Conservation (phyloP, 2,329 filamentous ascomycete species). For the Fusarium piperis region DNA sequence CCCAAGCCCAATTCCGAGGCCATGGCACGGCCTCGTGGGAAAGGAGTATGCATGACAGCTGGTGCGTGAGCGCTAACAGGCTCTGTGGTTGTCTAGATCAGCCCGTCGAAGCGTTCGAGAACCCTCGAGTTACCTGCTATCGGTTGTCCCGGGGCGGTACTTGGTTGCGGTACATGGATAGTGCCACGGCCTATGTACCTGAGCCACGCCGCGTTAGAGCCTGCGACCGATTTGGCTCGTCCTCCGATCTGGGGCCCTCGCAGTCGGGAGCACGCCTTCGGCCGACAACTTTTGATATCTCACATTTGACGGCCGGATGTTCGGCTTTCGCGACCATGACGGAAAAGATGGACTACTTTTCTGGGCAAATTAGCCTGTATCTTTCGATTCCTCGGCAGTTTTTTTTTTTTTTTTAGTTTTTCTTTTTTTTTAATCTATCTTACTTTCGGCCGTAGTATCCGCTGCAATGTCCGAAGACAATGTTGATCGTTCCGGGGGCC, state of each 20-base stretch:
- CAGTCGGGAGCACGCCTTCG: constrained; percentile 17
- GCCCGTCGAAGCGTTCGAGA: constrained; percentile 30
- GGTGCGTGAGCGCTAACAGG: constrained; percentile 28
- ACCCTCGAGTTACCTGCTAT: constrained; percentile 17
- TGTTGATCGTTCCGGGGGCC: constrained; percentile 4
- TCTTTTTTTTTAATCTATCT: not conserved
- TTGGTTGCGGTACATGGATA: constrained; percentile 1
- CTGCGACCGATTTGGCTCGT: constrained; percentile 18
- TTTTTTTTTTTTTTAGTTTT: constrained; percentile 11
- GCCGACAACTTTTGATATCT: constrained; percentile 15
- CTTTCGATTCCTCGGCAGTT: constrained; percentile 25
- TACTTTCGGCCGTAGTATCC: not conserved
- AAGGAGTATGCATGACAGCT: constrained; percentile 22
- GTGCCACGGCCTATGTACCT: constrained; percentile 1
- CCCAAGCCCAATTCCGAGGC: constrained; percentile 11
- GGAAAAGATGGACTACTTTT: not conserved
- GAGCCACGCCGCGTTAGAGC: constrained; percentile 13
- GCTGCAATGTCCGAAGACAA: constrained; percentile 19
- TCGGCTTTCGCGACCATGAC: not conserved
- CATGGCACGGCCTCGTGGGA: constrained; percentile 12
- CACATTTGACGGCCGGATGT: not conserved
- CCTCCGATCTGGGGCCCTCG: constrained; percentile 13
- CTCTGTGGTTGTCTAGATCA: constrained; percentile 15
- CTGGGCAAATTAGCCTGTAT: not conserved
- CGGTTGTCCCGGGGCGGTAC: constrained; percentile 23